Conservation (phyloP, 164 flowering plant species). For the Nymphaea thermarum region DNA sequence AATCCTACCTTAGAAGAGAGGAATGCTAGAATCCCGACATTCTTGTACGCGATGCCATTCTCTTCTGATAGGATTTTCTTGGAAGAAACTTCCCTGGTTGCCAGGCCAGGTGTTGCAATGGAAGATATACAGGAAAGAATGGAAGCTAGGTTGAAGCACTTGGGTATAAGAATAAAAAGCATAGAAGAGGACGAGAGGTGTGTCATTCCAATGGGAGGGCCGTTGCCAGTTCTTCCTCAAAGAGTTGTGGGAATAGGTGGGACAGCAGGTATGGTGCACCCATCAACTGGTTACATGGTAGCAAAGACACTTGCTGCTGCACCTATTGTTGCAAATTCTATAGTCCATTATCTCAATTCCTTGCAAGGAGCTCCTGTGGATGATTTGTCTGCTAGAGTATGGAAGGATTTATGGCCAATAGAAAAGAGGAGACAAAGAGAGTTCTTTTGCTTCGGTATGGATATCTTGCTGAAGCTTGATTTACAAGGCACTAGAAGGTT, state of each 20-base stretch:
- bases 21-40: conserved; percentile 70
- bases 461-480: conserved; percentile 80
- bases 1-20: conserved; percentile 38
- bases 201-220: conserved; percentile 93
- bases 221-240: conserved; percentile 87
- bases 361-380: conserved; percentile 25
- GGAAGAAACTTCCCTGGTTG: conserved; percentile 90
- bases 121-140: conserved; percentile 79
- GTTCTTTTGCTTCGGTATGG: conserved; percentile 96
- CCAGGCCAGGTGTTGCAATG: conserved; percentile 71
- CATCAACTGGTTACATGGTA: conserved; percentile 96
- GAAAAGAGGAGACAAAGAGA: conserved; percentile 81
- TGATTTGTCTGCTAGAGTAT: conserved; percentile 58
- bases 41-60: conserved; percentile 96
- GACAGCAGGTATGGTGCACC: conserved; percentile 97
- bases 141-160: conserved; percentile 73
- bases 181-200: conserved; percentile 91
- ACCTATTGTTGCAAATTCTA: conserved; percentile 66
- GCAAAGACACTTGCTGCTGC: conserved; percentile 90
- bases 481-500: conserved; percentile 69
- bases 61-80: conserved; percentile 65
- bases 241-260: conserved; percentile 90
- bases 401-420: conserved; percentile 87
- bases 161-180: conserved; percentile 76
- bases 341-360: conserved; percentile 50